Conservation (phyloP, 352 stramenopile genomes). For the Phytopythium chamaehyphon region DNA sequence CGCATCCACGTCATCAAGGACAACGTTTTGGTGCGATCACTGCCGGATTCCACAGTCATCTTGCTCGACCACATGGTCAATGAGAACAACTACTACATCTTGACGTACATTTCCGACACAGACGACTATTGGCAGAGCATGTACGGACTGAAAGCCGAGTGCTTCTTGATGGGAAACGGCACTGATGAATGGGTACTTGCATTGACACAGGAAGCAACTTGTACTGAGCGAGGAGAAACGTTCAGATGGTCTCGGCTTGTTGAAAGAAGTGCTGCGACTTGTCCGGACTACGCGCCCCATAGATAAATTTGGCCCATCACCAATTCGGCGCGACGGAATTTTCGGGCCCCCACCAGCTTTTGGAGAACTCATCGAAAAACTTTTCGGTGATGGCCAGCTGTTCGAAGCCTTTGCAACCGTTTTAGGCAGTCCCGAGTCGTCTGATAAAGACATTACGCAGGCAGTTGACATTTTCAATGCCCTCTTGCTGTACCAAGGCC, state of each 20-base stretch:
- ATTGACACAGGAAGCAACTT: conserved; percentile 39
- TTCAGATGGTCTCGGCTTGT: conserved; percentile 47
- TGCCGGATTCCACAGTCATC: conserved; percentile 70
- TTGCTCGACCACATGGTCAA: conserved; percentile 81
- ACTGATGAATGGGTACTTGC: conserved; percentile 6
- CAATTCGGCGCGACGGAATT: conserved; percentile 31
- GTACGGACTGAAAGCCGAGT: conserved; percentile 18
- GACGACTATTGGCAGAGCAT: conserved; percentile 66
- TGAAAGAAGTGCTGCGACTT: conserved; percentile 73
- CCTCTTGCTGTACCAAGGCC: conserved; percentile 66
- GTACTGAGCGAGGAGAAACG: conserved; percentile 31
- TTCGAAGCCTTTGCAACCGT: conserved; percentile 53
- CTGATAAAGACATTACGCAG: conserved; percentile 38
- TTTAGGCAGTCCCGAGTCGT: conserved; percentile 42
- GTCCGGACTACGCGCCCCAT: conserved; percentile 55
- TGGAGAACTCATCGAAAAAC: conserved; percentile 50
- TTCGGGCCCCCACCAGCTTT: conserved; percentile 57
- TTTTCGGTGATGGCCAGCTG: conserved; percentile 61
- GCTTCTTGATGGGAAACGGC: not conserved
- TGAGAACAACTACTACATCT: conserved; percentile 84
- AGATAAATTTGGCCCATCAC: conserved; percentile 47
- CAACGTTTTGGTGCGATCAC: conserved; percentile 72
- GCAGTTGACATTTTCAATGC: conserved; percentile 67
- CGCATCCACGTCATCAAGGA: conserved; percentile 88
- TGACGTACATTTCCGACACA: conserved; percentile 75